phyloP scores from a whole-genome alignment of 2,329 filamentous ascomycete genomes.

The Sarocladiaceae sp. region DNA sequence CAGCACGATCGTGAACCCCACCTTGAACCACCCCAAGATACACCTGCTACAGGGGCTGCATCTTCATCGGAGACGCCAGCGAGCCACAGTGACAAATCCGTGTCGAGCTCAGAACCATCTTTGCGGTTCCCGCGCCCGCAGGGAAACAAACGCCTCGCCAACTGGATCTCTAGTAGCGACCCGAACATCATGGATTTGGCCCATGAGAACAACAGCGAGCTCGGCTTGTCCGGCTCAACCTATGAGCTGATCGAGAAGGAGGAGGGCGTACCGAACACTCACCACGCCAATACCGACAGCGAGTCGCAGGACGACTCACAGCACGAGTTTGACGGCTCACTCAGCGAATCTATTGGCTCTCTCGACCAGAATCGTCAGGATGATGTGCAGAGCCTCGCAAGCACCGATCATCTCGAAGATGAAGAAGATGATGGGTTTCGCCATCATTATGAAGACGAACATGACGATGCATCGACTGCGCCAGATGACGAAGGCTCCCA shows the following conservation, averaged over 20 bases:
- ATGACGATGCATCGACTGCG: background rate
- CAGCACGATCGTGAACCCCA: constrained; percentile 5
- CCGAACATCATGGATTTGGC: constrained; percentile 52
- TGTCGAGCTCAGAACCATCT: constrained; percentile 40
- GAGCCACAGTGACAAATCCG: constrained; percentile 14
- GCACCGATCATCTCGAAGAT: constrained; percentile 38
- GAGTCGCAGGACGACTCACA: constrained; percentile 45
- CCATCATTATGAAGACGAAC: background rate
- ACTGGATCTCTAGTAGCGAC: constrained; percentile 56
- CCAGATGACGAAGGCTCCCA: constrained; percentile 1
- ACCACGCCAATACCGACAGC: constrained; percentile 32
- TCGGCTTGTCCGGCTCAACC: constrained; percentile 50
- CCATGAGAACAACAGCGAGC: constrained; percentile 34
- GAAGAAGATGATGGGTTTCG: constrained; percentile 20
- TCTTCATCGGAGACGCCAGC: background rate
- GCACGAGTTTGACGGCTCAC: constrained; percentile 36
- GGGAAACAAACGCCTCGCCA: constrained; percentile 51
- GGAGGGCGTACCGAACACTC: constrained; percentile 10
- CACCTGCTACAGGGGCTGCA: constrained; percentile 1
- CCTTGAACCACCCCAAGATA: background rate
- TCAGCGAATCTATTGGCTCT: constrained; percentile 45
- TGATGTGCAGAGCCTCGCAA: constrained; percentile 48
- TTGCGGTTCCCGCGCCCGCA: constrained; percentile 54
- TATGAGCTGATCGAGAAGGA: constrained; percentile 50
- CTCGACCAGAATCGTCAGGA: constrained; percentile 45